Percentiles rank a stretch among this genome's conserved stretches.
phyloP scores from a whole-genome alignment of 2,329 filamentous ascomycete genomes.

The Fusarium sp. region DNA sequence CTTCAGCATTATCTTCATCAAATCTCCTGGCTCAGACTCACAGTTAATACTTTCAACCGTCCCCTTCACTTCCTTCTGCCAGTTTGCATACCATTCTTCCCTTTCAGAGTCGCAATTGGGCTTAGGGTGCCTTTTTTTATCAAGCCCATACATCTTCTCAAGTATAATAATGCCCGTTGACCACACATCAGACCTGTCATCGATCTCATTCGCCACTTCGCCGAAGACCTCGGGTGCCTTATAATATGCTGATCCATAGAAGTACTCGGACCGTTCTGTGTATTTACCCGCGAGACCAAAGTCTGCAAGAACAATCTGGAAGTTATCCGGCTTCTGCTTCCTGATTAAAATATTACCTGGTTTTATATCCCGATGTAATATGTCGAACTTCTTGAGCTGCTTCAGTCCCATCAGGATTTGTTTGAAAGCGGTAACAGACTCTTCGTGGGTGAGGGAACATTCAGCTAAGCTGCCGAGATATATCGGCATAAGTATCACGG shows the following conservation, averaged over 20 bases:
- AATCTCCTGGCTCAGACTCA: not conserved
- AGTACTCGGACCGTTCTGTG: not conserved
- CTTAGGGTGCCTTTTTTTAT: not conserved
- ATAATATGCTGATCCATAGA: not conserved
- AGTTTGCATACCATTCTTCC: not conserved
- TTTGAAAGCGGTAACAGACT: not conserved
- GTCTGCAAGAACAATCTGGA: not conserved
- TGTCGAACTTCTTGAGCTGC: not conserved
- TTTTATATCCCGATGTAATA: not conserved
- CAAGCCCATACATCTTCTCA: not conserved
- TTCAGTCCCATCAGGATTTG: not conserved
- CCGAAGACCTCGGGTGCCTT: not conserved
- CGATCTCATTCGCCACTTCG: rapidly evolving
- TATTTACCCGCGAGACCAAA: not conserved
- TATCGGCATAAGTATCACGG: not conserved
- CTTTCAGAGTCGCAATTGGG: not conserved
- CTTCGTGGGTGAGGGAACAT: not conserved
- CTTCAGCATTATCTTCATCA: not conserved
- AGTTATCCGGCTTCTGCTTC: not conserved
- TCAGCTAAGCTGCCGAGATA: not conserved
- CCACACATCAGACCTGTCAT: not conserved
- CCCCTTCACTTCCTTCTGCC: not conserved
- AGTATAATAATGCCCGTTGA: not conserved
- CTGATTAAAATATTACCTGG: not conserved
- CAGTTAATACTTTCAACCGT: not conserved